Evolutionary conservation across 306 rosid species (phyloP), one percentile per base, ranked within the genome.

Genomic region (Crotalaria pallida): DNA sequence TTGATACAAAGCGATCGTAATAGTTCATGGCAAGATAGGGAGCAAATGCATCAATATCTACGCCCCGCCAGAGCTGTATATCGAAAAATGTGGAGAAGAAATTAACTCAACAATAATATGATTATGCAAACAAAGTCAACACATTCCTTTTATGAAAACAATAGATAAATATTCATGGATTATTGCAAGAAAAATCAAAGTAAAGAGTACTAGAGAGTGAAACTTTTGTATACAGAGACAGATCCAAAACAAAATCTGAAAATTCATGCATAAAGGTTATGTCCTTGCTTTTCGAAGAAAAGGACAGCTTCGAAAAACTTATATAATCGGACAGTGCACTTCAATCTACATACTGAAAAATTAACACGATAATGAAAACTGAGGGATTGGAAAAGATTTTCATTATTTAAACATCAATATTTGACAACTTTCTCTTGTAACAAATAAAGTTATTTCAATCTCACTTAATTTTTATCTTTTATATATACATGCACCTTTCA

Each of bases 11-110:
- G 62, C 82, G 69, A 48, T 64, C 73, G 11, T 53, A 77, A 45
- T 64, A 77, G 58, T 64, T 71, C 69, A 71, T 9, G 5, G 73
- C 82, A 22, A 77, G 27, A 33, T 55, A 71, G 12, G 73, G 48
- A 56, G 71, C 23, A 64, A 5, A 71, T 15, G 69, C 1, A 64
- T 77, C 67, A 6, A 2, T 10, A 22, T 0, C 5, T 22, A 2
- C 6, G 2, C 15, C 40, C 22, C 5, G 17, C 4, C 7, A 52
- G 26, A 4, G 3, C 72, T 53, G 72, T 5, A 4, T 50, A 26
- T 3, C 10, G 40, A 26, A 75, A 12, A 29, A 75, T 17, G 47
- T 18, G 26, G 27, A 43, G 19, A 19, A 50, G 11, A 52, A 31
- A 47, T 72, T 22, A 61, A 15, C 31, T 16, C 26, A 49, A 3